Evolutionary conservation across 495 filamentous ascomycete species (phyloP), one percentile per base, ranked within the genome.

Genomic region (Annulohypoxylon maeteangense): DNA sequence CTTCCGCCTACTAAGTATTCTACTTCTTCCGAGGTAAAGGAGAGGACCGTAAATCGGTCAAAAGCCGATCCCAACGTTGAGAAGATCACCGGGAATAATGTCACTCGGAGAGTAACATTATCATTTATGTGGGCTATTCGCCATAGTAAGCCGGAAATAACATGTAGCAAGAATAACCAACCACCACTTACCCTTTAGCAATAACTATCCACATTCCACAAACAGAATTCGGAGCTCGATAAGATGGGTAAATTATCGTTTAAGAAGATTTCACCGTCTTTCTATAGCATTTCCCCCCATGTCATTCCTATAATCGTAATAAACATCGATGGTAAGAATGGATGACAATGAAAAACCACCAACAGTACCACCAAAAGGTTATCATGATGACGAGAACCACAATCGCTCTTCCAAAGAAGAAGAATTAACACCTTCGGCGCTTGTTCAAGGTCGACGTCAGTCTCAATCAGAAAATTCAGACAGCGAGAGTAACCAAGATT

Each of bases 81-180:
- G 25, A 40, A 44, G 36, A 5, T 18, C 12, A 3, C 11, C 62
- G 68, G 68, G 10, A 66, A 67, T 71, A 67, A 18, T 18, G n/a
- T 4, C 5, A 44, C n/a, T 16, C 20, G 1, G 27, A 44, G 40
- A 18, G 40, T 44, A 4, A 20, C n/a, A 18, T 44, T 44, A 18
- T 11, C 58, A 34, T 14, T 31, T 48, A 57, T 51, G 42, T 40
- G 11, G 50, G 10, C 40, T 14, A 34, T 45, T 53, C n/a, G 31
- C 57, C 57, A 42, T 61, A 40, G 22, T 25, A 34, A 47, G 16
- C 4, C 68, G 68, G 68, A n/a, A 71, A 71, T 66, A 66, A 66
- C 32, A 4, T 8, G 23, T 27, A 34, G n/a, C 16, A 58, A 1
- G 34, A n/a, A n/a, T n/a, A n/a, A n/a, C n/a, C n/a, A n/a, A 42